Percentiles rank a stretch among this genome's conserved stretches.
Conservation (phyloP, 2,329 filamentous ascomycete species). For the Epichloe glyceriae region DNA sequence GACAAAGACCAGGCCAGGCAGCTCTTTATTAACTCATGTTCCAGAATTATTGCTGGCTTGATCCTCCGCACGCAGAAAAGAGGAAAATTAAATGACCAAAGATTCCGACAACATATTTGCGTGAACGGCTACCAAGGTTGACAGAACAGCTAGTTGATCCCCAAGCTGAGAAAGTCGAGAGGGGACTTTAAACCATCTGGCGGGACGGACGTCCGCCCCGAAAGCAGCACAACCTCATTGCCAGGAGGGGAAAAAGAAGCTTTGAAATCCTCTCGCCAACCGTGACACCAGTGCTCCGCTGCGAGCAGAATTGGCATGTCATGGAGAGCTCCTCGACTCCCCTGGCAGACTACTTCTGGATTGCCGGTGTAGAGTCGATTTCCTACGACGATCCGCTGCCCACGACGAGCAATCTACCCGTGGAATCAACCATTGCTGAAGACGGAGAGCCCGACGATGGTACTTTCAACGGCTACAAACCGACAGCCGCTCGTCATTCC, state of each 20-base stretch:
- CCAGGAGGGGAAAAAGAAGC: neutral
- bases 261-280: neutral
- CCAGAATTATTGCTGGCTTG: slow-evolving; percentile 1
- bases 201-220: slow-evolving; percentile 2
- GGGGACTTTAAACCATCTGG: neutral
- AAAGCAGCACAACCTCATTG: neutral
- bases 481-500: slow-evolving; percentile 38
- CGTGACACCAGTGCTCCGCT: neutral
- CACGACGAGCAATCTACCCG: slow-evolving; percentile 16
- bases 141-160: neutral
- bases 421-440: slow-evolving; percentile 49
- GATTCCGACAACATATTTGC: neutral
- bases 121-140: neutral
- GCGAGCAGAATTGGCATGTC: slow-evolving; percentile 27
- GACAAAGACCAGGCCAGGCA: neutral
- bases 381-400: slow-evolving; percentile 45
- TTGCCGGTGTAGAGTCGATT: slow-evolving; percentile 56
- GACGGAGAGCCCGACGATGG: slow-evolving; percentile 44
- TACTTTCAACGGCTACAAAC: slow-evolving; percentile 17
- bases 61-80: neutral
- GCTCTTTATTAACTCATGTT: neutral
- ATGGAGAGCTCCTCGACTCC: slow-evolving; percentile 51
- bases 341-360: slow-evolving; percentile 66
- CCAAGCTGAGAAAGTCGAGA: neutral
- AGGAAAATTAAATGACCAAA: neutral